Percentiles rank a stretch among this genome's conserved stretches.
phyloP scores from a whole-genome alignment of 1,139 yeast genomes.

The Insectozyma bohioensis region DNA sequence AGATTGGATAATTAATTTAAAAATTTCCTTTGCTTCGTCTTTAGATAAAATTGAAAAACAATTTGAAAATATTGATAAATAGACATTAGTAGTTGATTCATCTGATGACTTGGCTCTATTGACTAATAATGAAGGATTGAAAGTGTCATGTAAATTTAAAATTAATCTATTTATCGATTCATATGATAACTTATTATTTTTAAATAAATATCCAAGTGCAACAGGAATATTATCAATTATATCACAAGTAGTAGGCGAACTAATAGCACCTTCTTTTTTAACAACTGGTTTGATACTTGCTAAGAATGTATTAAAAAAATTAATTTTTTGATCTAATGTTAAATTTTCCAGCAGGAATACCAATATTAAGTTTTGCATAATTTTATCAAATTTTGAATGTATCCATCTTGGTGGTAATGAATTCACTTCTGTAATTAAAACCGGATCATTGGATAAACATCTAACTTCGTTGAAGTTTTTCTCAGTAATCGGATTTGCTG shows the following conservation, averaged over 20 bases:
- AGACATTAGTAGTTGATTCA: conserved; percentile 11
- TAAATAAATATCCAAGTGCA: conserved; percentile 23
- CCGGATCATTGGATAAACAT: conserved; percentile 34
- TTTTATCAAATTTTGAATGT: conserved; percentile 28
- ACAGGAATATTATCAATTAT: conserved; percentile 32
- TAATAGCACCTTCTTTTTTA: conserved; percentile 27
- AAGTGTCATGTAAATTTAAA: conserved; percentile 29
- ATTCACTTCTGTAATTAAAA: conserved; percentile 29
- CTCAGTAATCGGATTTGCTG: conserved; percentile 20
- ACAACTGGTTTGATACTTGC: conserved; percentile 25
- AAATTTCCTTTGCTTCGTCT: conserved; percentile 22
- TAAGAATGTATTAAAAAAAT: conserved; percentile 26
- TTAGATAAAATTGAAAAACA: conserved; percentile 15
- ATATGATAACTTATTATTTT: conserved; percentile 17
- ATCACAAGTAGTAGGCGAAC: conserved; percentile 29
- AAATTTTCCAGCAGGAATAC: conserved; percentile 26
- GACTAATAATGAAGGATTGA: conserved; percentile 22
- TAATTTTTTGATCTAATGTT: conserved; percentile 25
- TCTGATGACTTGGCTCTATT: conserved; percentile 5
- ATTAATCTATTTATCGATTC: conserved; percentile 14
- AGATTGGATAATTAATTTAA: conserved; percentile 23
- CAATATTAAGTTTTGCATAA: conserved; percentile 26
- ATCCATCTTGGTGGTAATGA: conserved; percentile 38
- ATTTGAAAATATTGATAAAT: conserved; percentile 12
- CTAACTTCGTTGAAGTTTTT: conserved; percentile 27